Base-by-base conservation (phyloP, 495 filamentous ascomycete species). In the Penicillium coffeae region DNA sequence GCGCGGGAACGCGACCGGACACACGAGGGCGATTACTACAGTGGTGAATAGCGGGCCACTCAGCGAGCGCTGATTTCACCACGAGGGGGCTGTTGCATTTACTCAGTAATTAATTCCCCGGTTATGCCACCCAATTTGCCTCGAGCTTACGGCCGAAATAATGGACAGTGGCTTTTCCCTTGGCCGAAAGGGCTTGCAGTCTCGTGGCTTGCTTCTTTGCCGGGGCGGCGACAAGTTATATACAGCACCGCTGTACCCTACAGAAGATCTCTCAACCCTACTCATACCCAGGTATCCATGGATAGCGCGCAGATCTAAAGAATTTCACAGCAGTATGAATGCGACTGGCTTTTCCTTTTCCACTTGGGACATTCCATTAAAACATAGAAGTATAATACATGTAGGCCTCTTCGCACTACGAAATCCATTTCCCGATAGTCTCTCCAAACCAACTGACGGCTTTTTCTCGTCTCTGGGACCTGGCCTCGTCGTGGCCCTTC, bases 391-490 rank as follows among this genome's bases (percentile, higher is more conserved):
- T 45, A 32, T 34, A 38, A 32, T 48, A 27, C 41, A 44, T 8
- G 8, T 15, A 16, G 13, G 6, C 7, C 30, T 8, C 13, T 7
- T 2, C 15, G 16, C 12, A 32, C 42, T 60, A 73, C 16, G 69
- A 66, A 16, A 75, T 41, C 69, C 69, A 75, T 30, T 62, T 71
- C n/a, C 71, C 73, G 45, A 76, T 55, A 1, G 68, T 74, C 61
- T 76, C 71, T 21, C 77, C 77, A 63, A 79, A 75, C 74, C 71
- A 75, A 38, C 69, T 69, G 42, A 68, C 67, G 20, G 82, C 84
- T 58, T 80, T 79, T 25, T 76, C 78, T 49, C 76, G 80, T 52
- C 86, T 69, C 51, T 78, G 75, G 36, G 70, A 60, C 44, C 81
- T 73, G 36, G 79, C 77, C 51, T 78, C 71, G 0, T 76, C 77